These are phyloP conservation scores for Cucurbita moschata DNA, from an alignment of 306 rosid genomes.

Conservation along the genomic window DNA sequence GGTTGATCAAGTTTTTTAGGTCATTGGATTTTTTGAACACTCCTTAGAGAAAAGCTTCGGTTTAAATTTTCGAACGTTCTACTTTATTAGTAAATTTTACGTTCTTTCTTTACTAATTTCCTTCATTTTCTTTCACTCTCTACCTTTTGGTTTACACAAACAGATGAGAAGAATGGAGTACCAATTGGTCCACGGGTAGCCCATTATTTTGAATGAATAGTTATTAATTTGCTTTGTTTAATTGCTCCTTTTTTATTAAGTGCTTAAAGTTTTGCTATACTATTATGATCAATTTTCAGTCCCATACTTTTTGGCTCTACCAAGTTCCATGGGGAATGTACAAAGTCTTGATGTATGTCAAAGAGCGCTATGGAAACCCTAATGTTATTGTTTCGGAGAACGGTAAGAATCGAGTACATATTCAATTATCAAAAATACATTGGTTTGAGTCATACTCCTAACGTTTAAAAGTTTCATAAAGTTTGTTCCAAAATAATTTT, in stretches of 20 bases:
- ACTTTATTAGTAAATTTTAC: no score
- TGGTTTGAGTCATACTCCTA: no score
- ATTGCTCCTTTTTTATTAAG: background rate
- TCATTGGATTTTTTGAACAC: no score
- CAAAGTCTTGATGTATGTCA: conserved; percentile 57
- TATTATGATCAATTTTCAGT: conserved; percentile 24
- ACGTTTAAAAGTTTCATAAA: no score
- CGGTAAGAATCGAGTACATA: conserved; percentile 19
- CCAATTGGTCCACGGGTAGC: conserved; percentile 68
- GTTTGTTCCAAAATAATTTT: no score
- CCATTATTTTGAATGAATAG: background rate
- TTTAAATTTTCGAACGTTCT: no score
- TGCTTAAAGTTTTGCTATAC: background rate
- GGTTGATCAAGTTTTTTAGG: no score
- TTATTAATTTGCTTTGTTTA: background rate
- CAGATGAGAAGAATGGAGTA: conserved; percentile 64
- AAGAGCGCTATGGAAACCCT: conserved; percentile 66
- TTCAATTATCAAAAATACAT: no score
- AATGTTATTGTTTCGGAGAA: conserved; percentile 67
- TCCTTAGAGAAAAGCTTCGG: no score
- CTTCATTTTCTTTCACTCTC: background rate
- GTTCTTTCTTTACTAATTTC: background rate
- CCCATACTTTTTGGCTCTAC: conserved; percentile 69
- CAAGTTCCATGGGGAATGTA: conserved; percentile 91
- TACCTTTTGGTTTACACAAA: background rate